phyloP scores from a whole-genome alignment of 306 rosid species.

The Prunus armeniaca region DNA sequence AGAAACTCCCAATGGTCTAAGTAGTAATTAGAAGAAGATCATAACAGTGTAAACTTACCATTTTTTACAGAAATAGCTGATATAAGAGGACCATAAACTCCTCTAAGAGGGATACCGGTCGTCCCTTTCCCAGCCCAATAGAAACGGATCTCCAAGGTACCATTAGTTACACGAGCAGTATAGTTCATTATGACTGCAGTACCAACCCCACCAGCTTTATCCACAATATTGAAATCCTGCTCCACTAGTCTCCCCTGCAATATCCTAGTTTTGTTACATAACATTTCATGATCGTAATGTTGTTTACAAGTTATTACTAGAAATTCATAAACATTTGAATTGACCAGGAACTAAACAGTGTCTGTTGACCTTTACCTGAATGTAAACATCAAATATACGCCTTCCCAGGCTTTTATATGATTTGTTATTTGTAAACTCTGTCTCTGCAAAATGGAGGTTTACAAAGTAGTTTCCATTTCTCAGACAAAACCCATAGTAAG shows the following conservation, averaged over 20 bases:
- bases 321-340: background rate
- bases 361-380: constrained; percentile 30
- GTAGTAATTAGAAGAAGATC: background rate
- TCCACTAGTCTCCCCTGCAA: constrained; percentile 27
- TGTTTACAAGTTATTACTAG: no score
- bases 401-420: constrained; percentile 45
- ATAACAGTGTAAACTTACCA: constrained; percentile 15
- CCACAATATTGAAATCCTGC: constrained; percentile 40
- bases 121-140: constrained; percentile 55
- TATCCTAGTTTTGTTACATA: background rate
- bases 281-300: background rate
- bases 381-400: constrained; percentile 42
- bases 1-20: background rate
- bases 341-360: no score
- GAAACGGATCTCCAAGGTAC: constrained; percentile 37
- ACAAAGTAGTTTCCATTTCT: constrained; percentile 35
- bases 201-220: constrained; percentile 35
- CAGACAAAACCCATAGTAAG: constrained; percentile 45
- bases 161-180: background rate
- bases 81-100: constrained; percentile 49
- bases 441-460: constrained; percentile 43
- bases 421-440: constrained; percentile 13
- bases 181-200: background rate
- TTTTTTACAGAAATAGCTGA: constrained; percentile 36
- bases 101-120: constrained; percentile 18